phyloP scores from a whole-genome alignment of 129 eudicot species.

The Pulicaria dysenterica region DNA sequence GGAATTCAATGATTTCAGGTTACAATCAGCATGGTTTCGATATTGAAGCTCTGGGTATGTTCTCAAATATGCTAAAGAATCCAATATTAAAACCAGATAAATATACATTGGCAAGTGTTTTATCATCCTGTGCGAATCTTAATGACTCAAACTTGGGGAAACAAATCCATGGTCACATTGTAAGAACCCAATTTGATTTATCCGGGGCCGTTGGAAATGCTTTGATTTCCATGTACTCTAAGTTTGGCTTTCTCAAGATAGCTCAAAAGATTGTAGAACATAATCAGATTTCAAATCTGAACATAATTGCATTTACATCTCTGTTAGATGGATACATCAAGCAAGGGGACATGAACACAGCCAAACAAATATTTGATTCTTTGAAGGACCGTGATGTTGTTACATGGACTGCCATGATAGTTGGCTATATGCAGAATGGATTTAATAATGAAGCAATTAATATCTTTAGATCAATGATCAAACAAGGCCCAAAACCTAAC shows the following conservation, averaged over 20 bases:
- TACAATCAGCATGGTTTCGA: slow-evolving; percentile 66
- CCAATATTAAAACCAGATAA: slow-evolving; percentile 56
- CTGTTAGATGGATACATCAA: slow-evolving; percentile 73
- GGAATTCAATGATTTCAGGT: slow-evolving; percentile 89
- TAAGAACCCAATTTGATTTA: slow-evolving; percentile 49
- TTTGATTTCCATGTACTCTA: slow-evolving; percentile 75
- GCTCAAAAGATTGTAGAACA: slow-evolving; percentile 50
- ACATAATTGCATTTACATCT: slow-evolving; percentile 69
- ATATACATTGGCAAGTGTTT: slow-evolving; percentile 67
- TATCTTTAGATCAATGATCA: slow-evolving; percentile 65
- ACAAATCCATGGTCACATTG: slow-evolving; percentile 63
- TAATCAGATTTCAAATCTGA: slow-evolving; percentile 36
- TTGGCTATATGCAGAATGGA: slow-evolving; percentile 78
- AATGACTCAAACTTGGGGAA: slow-evolving; percentile 48
- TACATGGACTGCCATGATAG: slow-evolving; percentile 90
- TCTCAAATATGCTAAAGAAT: slow-evolving; percentile 51
- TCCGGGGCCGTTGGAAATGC: slow-evolving; percentile 72
- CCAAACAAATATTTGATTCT: slow-evolving; percentile 67
- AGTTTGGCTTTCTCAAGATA: slow-evolving; percentile 52
- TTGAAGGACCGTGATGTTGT: slow-evolving; percentile 68
- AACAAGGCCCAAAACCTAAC: slow-evolving; percentile 63
- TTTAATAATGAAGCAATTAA: slow-evolving; percentile 54
- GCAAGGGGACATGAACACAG: slow-evolving; percentile 62
- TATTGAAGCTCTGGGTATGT: slow-evolving; percentile 51
- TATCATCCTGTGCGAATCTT: slow-evolving; percentile 74